Evolutionary conservation across 148 eudicot species (phyloP).

Genomic region (Nepenthes gracilis): DNA sequence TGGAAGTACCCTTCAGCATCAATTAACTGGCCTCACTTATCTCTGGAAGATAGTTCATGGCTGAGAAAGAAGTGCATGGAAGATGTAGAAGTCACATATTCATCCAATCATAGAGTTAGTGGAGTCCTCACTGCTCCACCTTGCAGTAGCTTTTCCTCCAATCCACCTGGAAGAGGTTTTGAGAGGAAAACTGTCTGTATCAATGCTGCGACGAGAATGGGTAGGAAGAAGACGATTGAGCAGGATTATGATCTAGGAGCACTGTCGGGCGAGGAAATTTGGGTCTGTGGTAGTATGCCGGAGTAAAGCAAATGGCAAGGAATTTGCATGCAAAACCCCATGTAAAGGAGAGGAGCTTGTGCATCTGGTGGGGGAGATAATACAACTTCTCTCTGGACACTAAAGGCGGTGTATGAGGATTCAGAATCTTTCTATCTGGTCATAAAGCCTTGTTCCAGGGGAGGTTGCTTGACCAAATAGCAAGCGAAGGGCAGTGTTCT

Average conservation of each 20-base stretch:
- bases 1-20: conserved; percentile 11
- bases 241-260: conserved; percentile 33
- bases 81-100: conserved; percentile 1
- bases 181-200: conserved; percentile 63
- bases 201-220: conserved; percentile 43
- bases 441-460: conserved; percentile 67
- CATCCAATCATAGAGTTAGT: neutral
- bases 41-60: conserved; percentile 47
- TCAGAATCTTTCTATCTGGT: conserved; percentile 46
- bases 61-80: conserved; percentile 51
- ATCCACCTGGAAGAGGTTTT: conserved; percentile 37
- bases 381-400: conserved; percentile 48
- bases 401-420: conserved; percentile 67
- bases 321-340: conserved; percentile 42
- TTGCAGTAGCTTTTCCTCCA: conserved; percentile 24
- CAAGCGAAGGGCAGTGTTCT: conserved; percentile 33
- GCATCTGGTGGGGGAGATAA: conserved; percentile 46
- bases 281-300: conserved; percentile 41
- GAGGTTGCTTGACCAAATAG: conserved; percentile 61
- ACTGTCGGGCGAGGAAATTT: conserved; percentile 39
- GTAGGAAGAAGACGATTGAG: conserved; percentile 45
- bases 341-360: conserved; percentile 42
- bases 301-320: conserved; percentile 34
- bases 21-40: conserved; percentile 32
- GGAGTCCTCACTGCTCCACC: conserved; percentile 57